phyloP scores from a whole-genome alignment of 495 filamentous ascomycete species.

The Hypoxylon fuscum region DNA sequence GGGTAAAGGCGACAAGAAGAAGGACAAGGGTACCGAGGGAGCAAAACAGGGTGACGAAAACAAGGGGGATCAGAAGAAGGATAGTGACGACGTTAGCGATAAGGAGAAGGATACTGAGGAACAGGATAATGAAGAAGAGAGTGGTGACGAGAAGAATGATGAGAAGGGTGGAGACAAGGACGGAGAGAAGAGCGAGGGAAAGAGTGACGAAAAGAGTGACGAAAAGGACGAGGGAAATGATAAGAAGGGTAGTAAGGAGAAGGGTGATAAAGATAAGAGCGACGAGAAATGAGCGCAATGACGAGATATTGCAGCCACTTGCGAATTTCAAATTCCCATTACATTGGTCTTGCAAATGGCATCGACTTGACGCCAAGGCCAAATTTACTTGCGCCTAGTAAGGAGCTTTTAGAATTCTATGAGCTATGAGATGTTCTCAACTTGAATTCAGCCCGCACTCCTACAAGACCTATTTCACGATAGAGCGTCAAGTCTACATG shows the following conservation, averaged over 20 bases:
- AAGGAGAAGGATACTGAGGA: conserved; percentile 5
- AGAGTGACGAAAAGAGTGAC: conserved; percentile 19
- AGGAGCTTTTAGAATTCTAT: too few relatives aligned
- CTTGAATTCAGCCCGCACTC: too few relatives aligned
- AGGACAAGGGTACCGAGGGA: conserved; percentile 4
- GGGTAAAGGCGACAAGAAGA: neutral
- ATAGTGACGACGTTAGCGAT: too few relatives aligned
- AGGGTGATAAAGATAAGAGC: conserved; percentile 18
- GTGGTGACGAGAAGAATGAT: conserved; percentile 7
- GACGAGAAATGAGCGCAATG: conserved; percentile 16
- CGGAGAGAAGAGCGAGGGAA: conserved; percentile 6
- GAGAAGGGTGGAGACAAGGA: conserved; percentile 6
- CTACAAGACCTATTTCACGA: too few relatives aligned
- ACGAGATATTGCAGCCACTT: neutral
- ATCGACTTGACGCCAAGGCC: too few relatives aligned
- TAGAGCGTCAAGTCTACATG: too few relatives aligned
- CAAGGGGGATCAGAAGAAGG: neutral
- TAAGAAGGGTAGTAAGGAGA: conserved; percentile 9
- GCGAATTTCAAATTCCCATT: too few relatives aligned
- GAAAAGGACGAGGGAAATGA: conserved; percentile 18
- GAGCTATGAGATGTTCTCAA: too few relatives aligned
- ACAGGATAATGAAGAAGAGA: conserved; percentile 4
- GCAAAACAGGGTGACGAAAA: neutral
- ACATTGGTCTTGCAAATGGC: too few relatives aligned
- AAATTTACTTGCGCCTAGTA: too few relatives aligned